Evolutionary conservation across 1,139 yeast species (phyloP).

Genomic region (Suhomyces taliae): DNA sequence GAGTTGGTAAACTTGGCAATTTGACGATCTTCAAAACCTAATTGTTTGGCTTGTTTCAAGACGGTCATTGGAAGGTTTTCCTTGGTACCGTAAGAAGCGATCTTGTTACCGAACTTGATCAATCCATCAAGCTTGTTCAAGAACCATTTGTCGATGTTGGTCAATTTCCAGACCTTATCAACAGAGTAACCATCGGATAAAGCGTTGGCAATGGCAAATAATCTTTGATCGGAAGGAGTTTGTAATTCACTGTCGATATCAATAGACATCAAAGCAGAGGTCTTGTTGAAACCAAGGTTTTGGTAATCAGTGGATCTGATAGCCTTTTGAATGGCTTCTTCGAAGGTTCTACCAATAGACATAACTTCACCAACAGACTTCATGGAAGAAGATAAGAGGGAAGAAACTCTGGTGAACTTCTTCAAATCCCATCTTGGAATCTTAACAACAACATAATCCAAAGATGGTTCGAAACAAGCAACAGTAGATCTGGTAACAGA

Average conservation of each 20-base stretch:
- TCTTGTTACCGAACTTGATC: constrained; percentile 64
- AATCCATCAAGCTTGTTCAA: constrained; percentile 78
- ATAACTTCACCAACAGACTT: constrained; percentile 99
- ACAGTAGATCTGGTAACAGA: constrained; percentile 93
- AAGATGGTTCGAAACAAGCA: constrained; percentile 97
- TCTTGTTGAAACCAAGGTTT: constrained; percentile 89
- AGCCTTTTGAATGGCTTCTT: constrained; percentile 97
- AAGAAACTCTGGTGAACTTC: constrained; percentile 91
- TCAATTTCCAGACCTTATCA: constrained; percentile 87
- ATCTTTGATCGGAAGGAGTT: constrained; percentile 95
- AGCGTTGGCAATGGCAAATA: constrained; percentile 96
- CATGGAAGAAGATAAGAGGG: constrained; percentile 89
- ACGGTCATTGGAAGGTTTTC: constrained; percentile 60
- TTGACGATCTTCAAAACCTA: constrained; percentile 97
- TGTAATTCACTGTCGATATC: constrained; percentile 89
- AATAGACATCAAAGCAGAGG: constrained; percentile 83
- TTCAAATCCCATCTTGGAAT: constrained; percentile 99
- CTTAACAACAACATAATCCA: constrained; percentile 96
- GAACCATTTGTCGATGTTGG: constrained; percentile 97
- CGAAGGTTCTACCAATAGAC: constrained; percentile 97
- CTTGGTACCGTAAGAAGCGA: constrained; percentile 58
- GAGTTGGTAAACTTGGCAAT: constrained; percentile 88
- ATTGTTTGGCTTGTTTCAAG: constrained; percentile 88
- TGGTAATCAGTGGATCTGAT: constrained; percentile 95
- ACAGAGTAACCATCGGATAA: constrained; percentile 82